Evolutionary conservation across 1,284 basidiomycete genomes (phyloP).

Genomic region (Agroathelia rolfsii): DNA sequence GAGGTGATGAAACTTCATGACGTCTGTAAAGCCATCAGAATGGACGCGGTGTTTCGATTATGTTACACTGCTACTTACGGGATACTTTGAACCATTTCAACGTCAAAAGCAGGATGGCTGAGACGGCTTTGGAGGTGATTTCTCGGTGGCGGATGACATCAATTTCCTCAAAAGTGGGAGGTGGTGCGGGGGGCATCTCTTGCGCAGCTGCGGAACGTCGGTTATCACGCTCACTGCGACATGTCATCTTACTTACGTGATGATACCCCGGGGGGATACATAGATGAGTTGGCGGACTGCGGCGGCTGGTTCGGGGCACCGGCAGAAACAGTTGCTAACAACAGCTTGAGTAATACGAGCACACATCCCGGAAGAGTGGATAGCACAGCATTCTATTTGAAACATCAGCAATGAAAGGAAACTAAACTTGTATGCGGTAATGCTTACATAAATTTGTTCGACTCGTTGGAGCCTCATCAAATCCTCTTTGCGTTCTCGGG

Average conservation of each 20-base stretch:
- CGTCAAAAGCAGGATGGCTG: constrained; percentile 83
- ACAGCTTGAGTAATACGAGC: constrained; percentile 79
- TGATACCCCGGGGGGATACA: constrained; percentile 59
- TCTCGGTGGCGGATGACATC: constrained; percentile 95
- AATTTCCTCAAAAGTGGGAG: constrained; percentile 85
- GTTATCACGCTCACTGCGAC: background rate
- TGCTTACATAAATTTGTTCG: constrained; percentile 83
- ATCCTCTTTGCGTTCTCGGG: constrained; percentile 65
- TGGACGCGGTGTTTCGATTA: constrained; percentile 4
- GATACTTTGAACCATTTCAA: constrained; percentile 99
- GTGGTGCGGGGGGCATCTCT: constrained; percentile 55
- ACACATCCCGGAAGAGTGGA: constrained; percentile 82
- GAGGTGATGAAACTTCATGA: constrained; percentile 97
- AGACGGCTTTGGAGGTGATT: constrained; percentile 95
- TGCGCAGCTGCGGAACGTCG: constrained; percentile 37
- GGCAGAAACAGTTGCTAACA: constrained; percentile 83
- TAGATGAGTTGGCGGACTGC: constrained; percentile 50
- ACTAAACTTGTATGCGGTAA: constrained; percentile 1
- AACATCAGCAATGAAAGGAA: constrained; percentile 5
- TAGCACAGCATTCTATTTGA: constrained; percentile 57
- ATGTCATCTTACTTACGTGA: constrained; percentile 66
- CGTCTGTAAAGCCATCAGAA: constrained; percentile 42
- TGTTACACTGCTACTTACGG: constrained; percentile 43
- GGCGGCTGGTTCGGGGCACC: constrained; percentile 46
- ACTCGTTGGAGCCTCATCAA: constrained; percentile 78